A percentile compares a stretch with the other conserved stretches of the same genome.
Conservation (phyloP, 345 rosid genomes). For the Trapa bicornis region DNA sequence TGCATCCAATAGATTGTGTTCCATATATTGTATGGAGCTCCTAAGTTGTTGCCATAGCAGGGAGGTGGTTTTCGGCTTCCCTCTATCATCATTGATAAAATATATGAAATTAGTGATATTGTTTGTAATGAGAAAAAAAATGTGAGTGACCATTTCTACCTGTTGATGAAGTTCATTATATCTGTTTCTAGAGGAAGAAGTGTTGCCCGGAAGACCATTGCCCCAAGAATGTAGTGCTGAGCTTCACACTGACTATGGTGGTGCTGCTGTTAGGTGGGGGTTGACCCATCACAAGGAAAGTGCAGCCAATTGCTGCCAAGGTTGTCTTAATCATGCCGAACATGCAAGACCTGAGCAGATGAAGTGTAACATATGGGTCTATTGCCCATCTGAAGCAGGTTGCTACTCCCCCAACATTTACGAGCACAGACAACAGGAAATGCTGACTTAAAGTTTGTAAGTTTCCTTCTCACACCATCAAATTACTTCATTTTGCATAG, state of each 20-base stretch:
- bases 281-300: slow-evolving; percentile 89
- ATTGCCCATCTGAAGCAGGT: slow-evolving; percentile 78
- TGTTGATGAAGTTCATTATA: slow-evolving; percentile 18
- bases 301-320: slow-evolving; percentile 97
- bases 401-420: slow-evolving; percentile 88
- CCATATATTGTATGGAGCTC: neutral
- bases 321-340: slow-evolving; percentile 86
- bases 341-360: slow-evolving; percentile 63
- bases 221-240: slow-evolving; percentile 67
- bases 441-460: slow-evolving; percentile 54
- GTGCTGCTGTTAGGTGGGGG: slow-evolving; percentile 95
- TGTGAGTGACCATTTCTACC: no score
- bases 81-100: neutral
- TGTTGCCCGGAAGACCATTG: slow-evolving; percentile 78
- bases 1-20: neutral
- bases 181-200: slow-evolving; percentile 41
- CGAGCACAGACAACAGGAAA: slow-evolving; percentile 62
- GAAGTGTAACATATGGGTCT: slow-evolving; percentile 95
- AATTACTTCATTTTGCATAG: neutral
- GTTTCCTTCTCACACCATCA: neutral
- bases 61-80: neutral
- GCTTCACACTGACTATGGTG: slow-evolving; percentile 88
- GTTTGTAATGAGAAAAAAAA: neutral
- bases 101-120: neutral
- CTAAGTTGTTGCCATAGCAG: neutral